These are phyloP conservation scores for Candida endomychidarum DNA, from an alignment of 805 yeast species.

Conservation along the genomic window DNA sequence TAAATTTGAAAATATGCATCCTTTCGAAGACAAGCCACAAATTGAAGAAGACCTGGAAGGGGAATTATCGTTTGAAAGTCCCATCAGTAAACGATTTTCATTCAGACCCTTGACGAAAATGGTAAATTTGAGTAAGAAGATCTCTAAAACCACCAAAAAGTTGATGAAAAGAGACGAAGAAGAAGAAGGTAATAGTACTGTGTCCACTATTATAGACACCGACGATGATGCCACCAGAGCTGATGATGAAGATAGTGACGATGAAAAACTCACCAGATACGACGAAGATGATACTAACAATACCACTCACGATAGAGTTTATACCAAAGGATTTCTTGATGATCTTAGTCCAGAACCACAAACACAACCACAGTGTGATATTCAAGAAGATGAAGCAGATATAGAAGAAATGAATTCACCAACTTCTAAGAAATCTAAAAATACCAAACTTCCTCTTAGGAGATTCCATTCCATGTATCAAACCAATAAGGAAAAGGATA, in stretches of 20 bases:
- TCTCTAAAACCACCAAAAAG: constrained; percentile 20
- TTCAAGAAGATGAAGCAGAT: not conserved
- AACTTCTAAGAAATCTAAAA: constrained; percentile 9
- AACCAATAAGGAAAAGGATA: constrained; percentile 35
- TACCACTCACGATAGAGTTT: constrained; percentile 1
- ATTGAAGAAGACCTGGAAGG: constrained; percentile 3
- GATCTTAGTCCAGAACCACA: not conserved
- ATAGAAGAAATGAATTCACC: not conserved
- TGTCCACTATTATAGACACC: constrained; percentile 17
- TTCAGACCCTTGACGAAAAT: constrained; percentile 28
- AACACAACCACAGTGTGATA: not conserved
- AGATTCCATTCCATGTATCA: constrained; percentile 72
- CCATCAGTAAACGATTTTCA: constrained; percentile 5
- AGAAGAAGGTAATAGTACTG: constrained; percentile 13
- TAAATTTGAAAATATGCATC: constrained; percentile 5
- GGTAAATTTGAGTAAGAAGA: constrained; percentile 17
- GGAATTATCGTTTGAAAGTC: constrained; percentile 8
- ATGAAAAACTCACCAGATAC: constrained; percentile 9
- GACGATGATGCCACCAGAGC: constrained; percentile 7
- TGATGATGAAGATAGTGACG: constrained; percentile 19
- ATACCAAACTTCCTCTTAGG: constrained; percentile 30
- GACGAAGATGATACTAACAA: constrained; percentile 7
- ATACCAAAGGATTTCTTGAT: constrained; percentile 3
- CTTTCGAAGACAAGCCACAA: constrained; percentile 1
- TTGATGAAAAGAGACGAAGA: constrained; percentile 17